Evolutionary conservation across 2,329 filamentous ascomycete genomes (phyloP), one percentile per base, ranked within the genome.

Genomic region (Emmonsia crescens): DNA sequence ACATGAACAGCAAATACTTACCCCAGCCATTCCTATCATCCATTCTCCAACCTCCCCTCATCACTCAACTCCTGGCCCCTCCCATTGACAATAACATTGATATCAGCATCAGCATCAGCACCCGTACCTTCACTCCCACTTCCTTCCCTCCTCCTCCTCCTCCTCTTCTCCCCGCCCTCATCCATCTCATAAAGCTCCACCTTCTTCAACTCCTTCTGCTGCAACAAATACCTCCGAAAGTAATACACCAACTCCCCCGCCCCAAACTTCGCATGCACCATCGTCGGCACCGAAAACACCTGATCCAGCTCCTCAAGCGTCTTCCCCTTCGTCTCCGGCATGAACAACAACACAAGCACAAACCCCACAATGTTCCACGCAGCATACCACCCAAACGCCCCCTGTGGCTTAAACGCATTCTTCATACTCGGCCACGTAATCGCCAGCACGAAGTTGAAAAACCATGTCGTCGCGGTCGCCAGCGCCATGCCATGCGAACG

Each of bases 401-500:
- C 82, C 27, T 80, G 78, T 0, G 76, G 72, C 0, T 75, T 78
- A 65, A 83, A 83, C 0, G 79, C 76, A 0, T 70, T 70, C 2
- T 75, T 71, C 5, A 84, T 68, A 0, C 77, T 76, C 0, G 82
- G 82, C 80, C 81, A 84, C 1, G 80, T 82, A 16, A 83, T 76
- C 0, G 77, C 76, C 0, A 82, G 73, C 19, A 81, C 70, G 63
- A 79, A 80, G 69, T 84, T 84, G 75, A 83, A 83, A 61, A 81
- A 79, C 81, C 82, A 84, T 29, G 78, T 82, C 55, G 80, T 83
- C 1, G 87, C 86, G 1, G 92, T 83, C 9, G 82, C 79, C 0
- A 85, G 74, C 1, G 82, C 82, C 84, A 86, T 86, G 48, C 83
- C 84, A 57, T 85, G 77, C 1, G 82, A 78, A 19, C 85, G 82